phyloP scores from a whole-genome alignment of 371 early-diverging fungal genomes.

The Apophysomyces variabilis region DNA sequence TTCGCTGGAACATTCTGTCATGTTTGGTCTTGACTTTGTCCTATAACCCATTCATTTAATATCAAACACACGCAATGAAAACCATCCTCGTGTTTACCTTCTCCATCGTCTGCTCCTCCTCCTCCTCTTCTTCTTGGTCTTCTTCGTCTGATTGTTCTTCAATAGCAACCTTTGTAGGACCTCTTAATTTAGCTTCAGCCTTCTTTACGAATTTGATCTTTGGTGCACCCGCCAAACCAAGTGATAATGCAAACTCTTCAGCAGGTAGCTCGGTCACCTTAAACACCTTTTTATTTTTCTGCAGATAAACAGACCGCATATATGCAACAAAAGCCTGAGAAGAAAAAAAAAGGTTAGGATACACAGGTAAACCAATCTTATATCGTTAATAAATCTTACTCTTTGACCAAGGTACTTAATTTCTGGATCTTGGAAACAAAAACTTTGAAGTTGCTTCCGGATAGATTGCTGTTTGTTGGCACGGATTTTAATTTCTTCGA shows the following conservation, averaged over 20 bases:
- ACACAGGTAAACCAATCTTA: no score
- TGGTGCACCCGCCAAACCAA: conserved; percentile 95
- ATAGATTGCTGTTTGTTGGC: conserved; percentile 78
- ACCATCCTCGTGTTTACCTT: conserved; percentile 19
- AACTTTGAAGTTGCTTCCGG: conserved; percentile 80
- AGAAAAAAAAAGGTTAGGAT: no score
- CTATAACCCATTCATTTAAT: conserved; percentile 14
- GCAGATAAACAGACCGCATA: conserved; percentile 88
- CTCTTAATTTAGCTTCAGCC: conserved; percentile 28
- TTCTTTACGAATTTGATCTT: conserved; percentile 86
- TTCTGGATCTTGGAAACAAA: conserved; percentile 93
- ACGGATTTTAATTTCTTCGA: conserved; percentile 86
- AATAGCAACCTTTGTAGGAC: conserved; percentile 22
- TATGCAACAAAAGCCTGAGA: conserved; percentile 89
- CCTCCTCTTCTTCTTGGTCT: conserved; percentile 36
- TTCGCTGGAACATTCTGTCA: conserved; percentile 90
- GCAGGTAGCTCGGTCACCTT: conserved; percentile 84
- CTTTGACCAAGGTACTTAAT: conserved; percentile 96
- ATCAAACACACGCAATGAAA: not conserved
- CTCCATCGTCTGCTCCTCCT: conserved; percentile 39
- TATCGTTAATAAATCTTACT: conserved; percentile 23
- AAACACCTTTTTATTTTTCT: conserved; percentile 88
- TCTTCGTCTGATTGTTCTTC: conserved; percentile 38
- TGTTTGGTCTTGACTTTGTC: conserved; percentile 73
- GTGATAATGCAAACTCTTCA: conserved; percentile 84